Percentiles rank a stretch among this genome's conserved stretches.
These are phyloP conservation scores for Lasiosphaeria ovina DNA, from an alignment of 495 filamentous ascomycete genomes.

Conservation along the genomic window DNA sequence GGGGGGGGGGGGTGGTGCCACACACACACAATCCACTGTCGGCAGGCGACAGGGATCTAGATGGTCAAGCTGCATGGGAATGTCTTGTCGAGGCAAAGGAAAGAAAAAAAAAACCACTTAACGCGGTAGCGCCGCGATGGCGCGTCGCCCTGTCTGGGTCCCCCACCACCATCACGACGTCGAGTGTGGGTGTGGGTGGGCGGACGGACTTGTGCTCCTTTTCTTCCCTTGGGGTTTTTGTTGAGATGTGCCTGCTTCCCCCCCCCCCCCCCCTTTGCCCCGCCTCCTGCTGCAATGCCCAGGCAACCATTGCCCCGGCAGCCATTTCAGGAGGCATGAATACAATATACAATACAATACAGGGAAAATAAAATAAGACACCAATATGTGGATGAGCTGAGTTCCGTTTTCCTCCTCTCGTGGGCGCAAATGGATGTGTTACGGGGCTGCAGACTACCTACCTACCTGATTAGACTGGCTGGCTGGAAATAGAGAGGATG, in stretches of 20 bases:
- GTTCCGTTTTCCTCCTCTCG: too few species aligned
- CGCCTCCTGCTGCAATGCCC: conserved; percentile 6
- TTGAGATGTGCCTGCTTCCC: conserved; percentile 11
- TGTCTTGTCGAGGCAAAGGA: not conserved
- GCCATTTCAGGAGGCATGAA: not conserved
- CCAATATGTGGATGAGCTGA: too few species aligned
- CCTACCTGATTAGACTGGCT: too few species aligned
- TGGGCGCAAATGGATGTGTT: too few species aligned
- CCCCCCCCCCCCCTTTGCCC: not conserved
- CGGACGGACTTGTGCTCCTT: not conserved
- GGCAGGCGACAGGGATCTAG: too few species aligned
- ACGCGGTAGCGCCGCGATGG: conserved; percentile 30
- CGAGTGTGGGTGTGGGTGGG: not conserved
- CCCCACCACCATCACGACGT: conserved; percentile 9
- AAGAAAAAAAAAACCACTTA: conserved; percentile 30
- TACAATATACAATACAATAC: too few species aligned
- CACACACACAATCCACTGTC: too few species aligned
- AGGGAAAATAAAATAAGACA: too few species aligned
- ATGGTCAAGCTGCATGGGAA: not conserved
- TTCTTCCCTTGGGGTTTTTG: conserved; percentile 19
- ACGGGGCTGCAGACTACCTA: too few species aligned
- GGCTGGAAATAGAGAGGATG: too few species aligned
- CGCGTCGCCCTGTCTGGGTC: conserved; percentile 21
- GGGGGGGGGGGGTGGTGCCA: too few species aligned
- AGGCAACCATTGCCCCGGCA: conserved; percentile 22